Base-by-base conservation (phyloP, 768 basidiomycete genomes). In the Tricholoma furcatifolium region DNA sequence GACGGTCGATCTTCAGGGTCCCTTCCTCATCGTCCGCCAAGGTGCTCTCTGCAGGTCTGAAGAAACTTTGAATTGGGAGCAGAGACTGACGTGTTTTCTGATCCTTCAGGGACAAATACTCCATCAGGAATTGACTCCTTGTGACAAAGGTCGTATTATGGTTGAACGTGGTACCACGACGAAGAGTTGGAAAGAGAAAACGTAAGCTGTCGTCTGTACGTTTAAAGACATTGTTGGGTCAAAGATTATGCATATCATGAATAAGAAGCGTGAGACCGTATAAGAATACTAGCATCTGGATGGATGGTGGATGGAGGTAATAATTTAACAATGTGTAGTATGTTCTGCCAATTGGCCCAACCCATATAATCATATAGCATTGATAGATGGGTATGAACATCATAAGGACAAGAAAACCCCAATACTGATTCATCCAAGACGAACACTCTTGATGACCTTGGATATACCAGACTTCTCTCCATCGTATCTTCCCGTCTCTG, bases 401-500 rank as follows among this genome's bases (percentile, higher is more conserved):
- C 21, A 46, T 6, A 11, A 9, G 20, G 12, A 43, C 23, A 31
- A 53, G 9, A 70, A 8, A 43, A 9, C 7, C 17, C 7, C 42
- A 41, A 24, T 14, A 58, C 31, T 68, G 30, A 53, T 50, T 63
- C 66, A 84, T 55, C 77, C 78, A 66, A 97, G 73, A 57, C 80
- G 84, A 58, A 91, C 78, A 69, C 90, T 87, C 77, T 96, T 96
- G 73, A 93, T 77, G 34, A 93, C 88, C 64, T 86, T 91, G 57
- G 85, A 87, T 65, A 97, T 96, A 78, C 96, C 96, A 51, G 89
- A 87, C 71, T 81, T 84, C 74, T 99, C 97, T 65, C 97, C 97
- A 31, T 82, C 84, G 73, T 98, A 98, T 58, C 75, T 75, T 12
- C 81, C 85, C 39, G 79, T 75, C 51, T 82, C 82, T 12, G 79